Conservation (phyloP, 1,139 yeast species). For the Candida sanyaensis region DNA sequence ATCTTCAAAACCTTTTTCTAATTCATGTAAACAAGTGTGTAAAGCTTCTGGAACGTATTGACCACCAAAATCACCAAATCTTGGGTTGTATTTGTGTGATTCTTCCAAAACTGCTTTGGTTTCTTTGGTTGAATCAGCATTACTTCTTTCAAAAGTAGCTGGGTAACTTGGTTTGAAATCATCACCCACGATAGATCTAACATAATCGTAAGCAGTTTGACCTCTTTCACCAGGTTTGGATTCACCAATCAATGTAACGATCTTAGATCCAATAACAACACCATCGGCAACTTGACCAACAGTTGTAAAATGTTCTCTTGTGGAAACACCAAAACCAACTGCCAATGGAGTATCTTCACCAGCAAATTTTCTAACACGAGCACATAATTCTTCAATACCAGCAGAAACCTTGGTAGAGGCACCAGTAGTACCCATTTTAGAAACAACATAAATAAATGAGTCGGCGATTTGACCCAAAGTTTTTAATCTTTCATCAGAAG, state of each 20-base stretch:
- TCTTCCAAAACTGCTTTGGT: slow-evolving; percentile 53
- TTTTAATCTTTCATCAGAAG: slow-evolving; percentile 84
- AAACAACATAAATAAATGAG: slow-evolving; percentile 92
- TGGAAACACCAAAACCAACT: slow-evolving; percentile 96
- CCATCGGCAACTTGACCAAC: slow-evolving; percentile 88
- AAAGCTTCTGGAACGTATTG: slow-evolving; percentile 97
- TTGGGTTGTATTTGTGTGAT: slow-evolving; percentile 58
- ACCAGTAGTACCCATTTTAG: slow-evolving; percentile 98
- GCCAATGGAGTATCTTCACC: slow-evolving; percentile 83
- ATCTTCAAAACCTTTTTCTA: slow-evolving; percentile 82
- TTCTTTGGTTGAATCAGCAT: slow-evolving; percentile 22
- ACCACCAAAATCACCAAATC: slow-evolving; percentile 97
- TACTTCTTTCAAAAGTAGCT: slow-evolving; percentile 21
- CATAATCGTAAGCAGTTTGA: slow-evolving; percentile 64
- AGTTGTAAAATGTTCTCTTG: slow-evolving; percentile 81
- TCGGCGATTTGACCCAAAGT: slow-evolving; percentile 84
- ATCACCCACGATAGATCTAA: slow-evolving; percentile 68
- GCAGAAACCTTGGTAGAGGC: slow-evolving; percentile 66
- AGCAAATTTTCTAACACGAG: slow-evolving; percentile 72
- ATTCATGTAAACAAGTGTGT: slow-evolving; percentile 85
- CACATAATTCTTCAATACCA: slow-evolving; percentile 68
- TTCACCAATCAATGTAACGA: slow-evolving; percentile 68
- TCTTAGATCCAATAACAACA: slow-evolving; percentile 91
- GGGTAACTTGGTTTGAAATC: slow-evolving; percentile 45
- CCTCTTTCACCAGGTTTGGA: slow-evolving; percentile 62